phyloP scores from a whole-genome alignment of 2,329 filamentous ascomycete genomes.

The Colletotrichum destructivum region DNA sequence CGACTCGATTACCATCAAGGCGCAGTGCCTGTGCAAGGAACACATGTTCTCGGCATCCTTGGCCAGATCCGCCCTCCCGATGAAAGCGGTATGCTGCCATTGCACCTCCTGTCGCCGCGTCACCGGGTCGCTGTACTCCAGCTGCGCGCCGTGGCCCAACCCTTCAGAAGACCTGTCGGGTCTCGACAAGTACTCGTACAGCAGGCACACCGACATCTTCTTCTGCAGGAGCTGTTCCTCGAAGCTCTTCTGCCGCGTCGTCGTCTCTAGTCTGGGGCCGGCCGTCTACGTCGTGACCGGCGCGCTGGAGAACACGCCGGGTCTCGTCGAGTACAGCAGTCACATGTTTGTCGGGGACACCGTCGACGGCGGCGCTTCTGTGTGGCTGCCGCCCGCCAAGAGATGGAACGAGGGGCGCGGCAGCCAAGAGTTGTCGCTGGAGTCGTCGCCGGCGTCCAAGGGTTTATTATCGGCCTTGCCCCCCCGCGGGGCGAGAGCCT shows the following conservation, averaged over 20 bases:
- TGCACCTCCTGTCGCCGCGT: conserved; percentile 65
- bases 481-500: background rate
- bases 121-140: conserved; percentile 59
- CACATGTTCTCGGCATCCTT: conserved; percentile 57
- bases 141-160: conserved; percentile 55
- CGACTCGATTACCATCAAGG: conserved; percentile 9
- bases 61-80: conserved; percentile 54
- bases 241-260: conserved; percentile 57
- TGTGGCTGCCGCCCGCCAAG: conserved; percentile 57
- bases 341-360: conserved; percentile 67
- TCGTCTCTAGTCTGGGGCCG: conserved; percentile 10
- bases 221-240: conserved; percentile 62
- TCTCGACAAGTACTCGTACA: conserved; percentile 57
- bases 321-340: conserved; percentile 51
- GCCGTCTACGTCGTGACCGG: conserved; percentile 56
- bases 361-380: conserved; percentile 64
- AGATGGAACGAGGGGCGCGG: conserved; percentile 47
- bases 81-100: conserved; percentile 61
- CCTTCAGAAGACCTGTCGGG: conserved; percentile 46
- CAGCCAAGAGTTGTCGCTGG: conserved; percentile 47
- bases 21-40: conserved; percentile 61
- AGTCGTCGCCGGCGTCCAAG: conserved; percentile 52
- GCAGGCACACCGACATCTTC: conserved; percentile 50
- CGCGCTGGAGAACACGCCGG: conserved; percentile 50
- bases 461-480: conserved; percentile 34